Base-by-base conservation (phyloP, 1,139 yeast genomes). In the Suhomyces panamericanus region DNA sequence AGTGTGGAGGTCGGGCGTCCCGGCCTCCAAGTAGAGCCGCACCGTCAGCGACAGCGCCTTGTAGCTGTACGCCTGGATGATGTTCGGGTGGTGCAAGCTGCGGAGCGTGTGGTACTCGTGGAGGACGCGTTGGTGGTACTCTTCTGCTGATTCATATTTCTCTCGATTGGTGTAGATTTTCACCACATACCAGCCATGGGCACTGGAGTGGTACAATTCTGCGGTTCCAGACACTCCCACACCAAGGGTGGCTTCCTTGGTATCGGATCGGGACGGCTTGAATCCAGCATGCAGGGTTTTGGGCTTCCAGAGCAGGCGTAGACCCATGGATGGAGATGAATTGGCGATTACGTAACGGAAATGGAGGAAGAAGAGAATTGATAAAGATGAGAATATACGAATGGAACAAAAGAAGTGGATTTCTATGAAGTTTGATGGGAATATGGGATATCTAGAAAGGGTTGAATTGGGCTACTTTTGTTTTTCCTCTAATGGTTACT, bases 171-270 rank as follows among this genome's bases (percentile, higher is more conserved):
- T 63, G 58, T 73, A 75, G 3, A 59, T 59, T 56, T 78, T 78
- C 17, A 75, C 64, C 1, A 75, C 81, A 49, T 65, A 74, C 29
- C 49, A 49, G 6, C 29, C 38, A 4, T 42, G 47, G n/a, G 44
- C 38, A 9, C 17, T 29, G 12, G 51, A 41, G 38, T 56, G 59
- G 47, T 58, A 66, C 11, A 75, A 57, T 6, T 64, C 71, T 3
- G 75, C 80, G 11, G 53, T 54, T 0, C 78, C 80, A 0, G 78
- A 70, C 3, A 71, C 58, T 0, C 83, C 83, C 11, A 52, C 28
- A 1, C 75, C 76, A 4, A 70, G 26, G 5, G 28, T 32, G 20
- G 32, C 20, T 15, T 41, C 35, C 22, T 28, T 31, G 15, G 15
- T 27, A 26, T 44, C 48, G 7, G 35, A 20, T 17, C 41, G 35